Conservation (phyloP, 1,284 basidiomycete genomes). For the Boletus sp. region DNA sequence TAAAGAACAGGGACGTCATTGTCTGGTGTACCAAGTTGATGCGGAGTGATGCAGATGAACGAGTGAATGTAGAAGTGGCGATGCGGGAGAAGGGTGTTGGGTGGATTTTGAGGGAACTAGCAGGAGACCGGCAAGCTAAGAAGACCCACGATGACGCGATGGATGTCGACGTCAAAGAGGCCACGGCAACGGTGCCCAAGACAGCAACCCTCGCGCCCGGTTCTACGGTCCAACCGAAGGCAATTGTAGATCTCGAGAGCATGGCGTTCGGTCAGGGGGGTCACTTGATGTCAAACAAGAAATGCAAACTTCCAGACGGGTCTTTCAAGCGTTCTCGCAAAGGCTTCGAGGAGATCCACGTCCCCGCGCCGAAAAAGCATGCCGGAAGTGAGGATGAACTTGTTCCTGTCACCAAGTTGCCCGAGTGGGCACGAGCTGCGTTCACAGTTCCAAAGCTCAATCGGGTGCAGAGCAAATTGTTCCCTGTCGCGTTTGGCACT, state of each 20-base stretch:
- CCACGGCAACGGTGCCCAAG: slow-evolving; percentile 61
- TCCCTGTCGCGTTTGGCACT: slow-evolving; percentile 88
- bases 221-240: slow-evolving; percentile 83
- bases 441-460: slow-evolving; percentile 87
- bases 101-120: slow-evolving; percentile 90
- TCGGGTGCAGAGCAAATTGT: slow-evolving; percentile 91
- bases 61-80: slow-evolving; percentile 92
- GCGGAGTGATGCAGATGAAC: slow-evolving; percentile 85
- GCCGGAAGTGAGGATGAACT: slow-evolving; percentile 64
- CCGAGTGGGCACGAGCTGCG: slow-evolving; percentile 83
- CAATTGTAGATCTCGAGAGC: slow-evolving; percentile 85
- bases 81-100: slow-evolving; percentile 98
- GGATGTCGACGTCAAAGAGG: slow-evolving; percentile 67
- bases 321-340: slow-evolving; percentile 97
- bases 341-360: slow-evolving; percentile 98
- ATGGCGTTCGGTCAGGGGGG: slow-evolving; percentile 97
- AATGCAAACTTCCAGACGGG: slow-evolving; percentile 79
- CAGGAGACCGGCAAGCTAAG: slow-evolving; percentile 69
- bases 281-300: slow-evolving; percentile 97
- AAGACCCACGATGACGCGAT: slow-evolving; percentile 55
- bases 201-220: slow-evolving; percentile 89
- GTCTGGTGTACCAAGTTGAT: slow-evolving; percentile 99
- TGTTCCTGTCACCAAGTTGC: slow-evolving; percentile 74
- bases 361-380: slow-evolving; percentile 89
- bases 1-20: slow-evolving; percentile 94